A percentile compares a stretch with the other conserved stretches of the same genome.
Evolutionary conservation across 2,329 filamentous ascomycete genomes (phyloP).

Genomic region (Hypomyces rosellus): DNA sequence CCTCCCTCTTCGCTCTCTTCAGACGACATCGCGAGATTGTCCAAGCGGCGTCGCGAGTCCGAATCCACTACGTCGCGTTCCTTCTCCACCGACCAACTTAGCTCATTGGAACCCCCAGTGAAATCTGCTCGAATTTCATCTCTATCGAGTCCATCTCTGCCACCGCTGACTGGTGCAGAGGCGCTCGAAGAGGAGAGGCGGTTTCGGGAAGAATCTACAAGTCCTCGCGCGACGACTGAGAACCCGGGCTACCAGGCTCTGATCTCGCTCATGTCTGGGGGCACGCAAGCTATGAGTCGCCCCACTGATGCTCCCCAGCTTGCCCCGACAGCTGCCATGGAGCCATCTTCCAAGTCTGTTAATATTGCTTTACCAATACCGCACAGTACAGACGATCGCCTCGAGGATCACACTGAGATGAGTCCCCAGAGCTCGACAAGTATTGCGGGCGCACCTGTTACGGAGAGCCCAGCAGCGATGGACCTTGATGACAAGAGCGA

Average conservation of each 20-base stretch:
- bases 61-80: slow-evolving; percentile 36
- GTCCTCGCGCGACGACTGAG: slow-evolving; percentile 41
- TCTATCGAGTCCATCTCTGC: slow-evolving; percentile 36
- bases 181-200: slow-evolving; percentile 49
- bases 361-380: slow-evolving; percentile 27
- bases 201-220: slow-evolving; percentile 35
- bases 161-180: slow-evolving; percentile 46
- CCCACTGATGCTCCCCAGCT: slow-evolving; percentile 45
- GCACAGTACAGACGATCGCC: slow-evolving; percentile 26
- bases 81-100: slow-evolving; percentile 22
- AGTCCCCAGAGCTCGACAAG: slow-evolving; percentile 40
- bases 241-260: slow-evolving; percentile 49
- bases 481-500: slow-evolving; percentile 43
- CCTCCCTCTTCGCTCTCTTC: slow-evolving; percentile 31
- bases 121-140: slow-evolving; percentile 48
- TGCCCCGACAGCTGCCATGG: slow-evolving; percentile 39
- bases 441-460: slow-evolving; percentile 37
- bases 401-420: slow-evolving; percentile 34
- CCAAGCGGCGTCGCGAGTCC: slow-evolving; percentile 43
- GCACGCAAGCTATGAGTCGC: slow-evolving; percentile 47
- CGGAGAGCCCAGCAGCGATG: slow-evolving; percentile 48
- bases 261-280: slow-evolving; percentile 48
- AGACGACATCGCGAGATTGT: slow-evolving; percentile 34
- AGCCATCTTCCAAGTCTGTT: slow-evolving; percentile 32
- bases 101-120: slow-evolving; percentile 42